A percentile compares a stretch with the other conserved stretches of the same genome.
phyloP scores from a whole-genome alignment of 2,329 filamentous ascomycete species.

The Pyricularia sp. region DNA sequence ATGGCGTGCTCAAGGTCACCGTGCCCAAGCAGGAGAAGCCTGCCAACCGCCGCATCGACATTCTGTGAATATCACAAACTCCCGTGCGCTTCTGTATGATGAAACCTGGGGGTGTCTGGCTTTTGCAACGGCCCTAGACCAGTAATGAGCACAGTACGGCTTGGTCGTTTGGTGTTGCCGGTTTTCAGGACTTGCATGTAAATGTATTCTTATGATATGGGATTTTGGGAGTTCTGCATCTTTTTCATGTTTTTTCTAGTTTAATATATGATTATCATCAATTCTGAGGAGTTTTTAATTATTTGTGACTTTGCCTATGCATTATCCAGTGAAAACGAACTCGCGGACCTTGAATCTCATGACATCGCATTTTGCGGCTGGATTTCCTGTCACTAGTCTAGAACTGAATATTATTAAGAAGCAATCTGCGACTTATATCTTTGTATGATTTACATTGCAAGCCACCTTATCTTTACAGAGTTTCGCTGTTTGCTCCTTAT shows the following conservation, averaged over 20 bases:
- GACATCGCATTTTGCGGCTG: no score
- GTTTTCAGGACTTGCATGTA: not conserved
- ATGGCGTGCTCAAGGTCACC: slow-evolving; percentile 54
- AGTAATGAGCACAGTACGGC: not conserved
- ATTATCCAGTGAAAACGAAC: no score
- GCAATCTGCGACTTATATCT: not conserved
- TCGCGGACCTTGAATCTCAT: no score
- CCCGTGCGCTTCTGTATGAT: not conserved
- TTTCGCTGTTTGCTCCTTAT: not conserved
- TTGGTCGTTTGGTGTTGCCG: no score
- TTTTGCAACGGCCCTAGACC: no score
- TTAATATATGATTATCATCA: not conserved
- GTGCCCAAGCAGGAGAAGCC: slow-evolving; percentile 59
- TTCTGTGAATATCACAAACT: slow-evolving; percentile 29
- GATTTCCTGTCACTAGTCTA: no score
- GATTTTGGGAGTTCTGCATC: not conserved
- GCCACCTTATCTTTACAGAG: not conserved
- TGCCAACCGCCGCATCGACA: slow-evolving; percentile 43
- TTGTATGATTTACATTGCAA: not conserved
- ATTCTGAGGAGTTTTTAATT: no score
- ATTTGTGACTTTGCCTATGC: no score
- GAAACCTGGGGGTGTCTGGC: no score
- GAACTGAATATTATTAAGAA: not conserved
- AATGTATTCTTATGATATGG: not conserved
- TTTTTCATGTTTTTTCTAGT: not conserved